Base-by-base conservation (phyloP, 78 protist species). In the Polysphondylium violaceum region DNA sequence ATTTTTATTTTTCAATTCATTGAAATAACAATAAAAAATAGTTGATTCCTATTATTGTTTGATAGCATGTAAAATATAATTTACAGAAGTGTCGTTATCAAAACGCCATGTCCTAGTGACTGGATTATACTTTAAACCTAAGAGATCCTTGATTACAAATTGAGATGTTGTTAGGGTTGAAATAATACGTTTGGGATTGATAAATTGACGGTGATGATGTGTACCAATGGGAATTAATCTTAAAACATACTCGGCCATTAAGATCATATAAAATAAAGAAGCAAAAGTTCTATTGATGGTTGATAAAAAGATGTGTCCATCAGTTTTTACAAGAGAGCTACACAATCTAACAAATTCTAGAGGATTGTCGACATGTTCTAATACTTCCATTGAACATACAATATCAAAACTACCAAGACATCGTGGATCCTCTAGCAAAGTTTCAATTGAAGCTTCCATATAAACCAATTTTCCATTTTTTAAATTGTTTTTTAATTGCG, bases 361-460 rank as follows among this genome's bases (percentile, higher is more conserved):
- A 33, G 55, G 59, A 55, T 76, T 76, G 23, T 76, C 85, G 2
- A 76, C 85, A 31, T 76, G 85, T 31, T 76, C 85, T 44, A 76
- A 53, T 5, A 76, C 85, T 53, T 76, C 85, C 61, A 76, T 23
- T 23, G 85, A 21, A 21, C 41, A 21, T 19, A 64, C 85, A 7
- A 76, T 23, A 53, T 76, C 85, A 35, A 47, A 76, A 11, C 19
- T 16, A 25, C 2, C 31, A 1, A 14, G 3, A 23, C 50, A n/a
- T n/a, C n/a, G 55, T 9, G 55, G 25, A 71, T 43, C 38, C 50
- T 31, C 36, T 25, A 41, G 61, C 41, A 50, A 59, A 17, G 17
- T 2, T 41, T 71, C 76, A 25, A 71, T 23, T 21, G 76, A 50
- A 9, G 64, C 25, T 23, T 71, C 76, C 12, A 71, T 71, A 12